These are phyloP conservation scores for Brassica nigra DNA, from an alignment of 345 rosid species.

Conservation along the genomic window DNA sequence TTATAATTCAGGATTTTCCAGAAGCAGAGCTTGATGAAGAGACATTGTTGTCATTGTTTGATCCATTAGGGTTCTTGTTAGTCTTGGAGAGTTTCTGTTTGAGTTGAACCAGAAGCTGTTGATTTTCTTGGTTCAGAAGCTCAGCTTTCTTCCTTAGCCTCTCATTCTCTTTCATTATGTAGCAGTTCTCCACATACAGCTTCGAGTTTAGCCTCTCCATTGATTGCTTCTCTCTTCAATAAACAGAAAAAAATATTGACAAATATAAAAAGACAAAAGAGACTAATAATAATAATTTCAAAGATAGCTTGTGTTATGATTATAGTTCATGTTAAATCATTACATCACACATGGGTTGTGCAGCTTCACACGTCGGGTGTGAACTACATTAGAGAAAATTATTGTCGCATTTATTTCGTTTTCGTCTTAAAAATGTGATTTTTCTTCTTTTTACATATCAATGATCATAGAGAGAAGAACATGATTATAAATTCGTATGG, in stretches of 20 bases:
- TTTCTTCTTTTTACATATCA: constrained; percentile 24
- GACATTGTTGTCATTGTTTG: constrained; percentile 21
- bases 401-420: constrained; percentile 44
- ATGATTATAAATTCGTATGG: constrained; percentile 39
- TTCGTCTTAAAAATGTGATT: constrained; percentile 29
- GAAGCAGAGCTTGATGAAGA: constrained; percentile 37
- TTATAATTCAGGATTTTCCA: background rate
- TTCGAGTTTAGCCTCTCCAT: constrained; percentile 96
- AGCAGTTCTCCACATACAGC: constrained; percentile 74
- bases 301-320: constrained; percentile 43
- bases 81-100: constrained; percentile 66
- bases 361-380: constrained; percentile 42
- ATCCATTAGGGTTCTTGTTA: constrained; percentile 41
- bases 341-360: constrained; percentile 44
- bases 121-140: constrained; percentile 94
- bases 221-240: constrained; percentile 18
- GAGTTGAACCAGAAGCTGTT: constrained; percentile 81
- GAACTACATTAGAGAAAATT: constrained; percentile 23
- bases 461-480: constrained; percentile 39
- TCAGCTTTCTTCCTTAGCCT: constrained; percentile 97
- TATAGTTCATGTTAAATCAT: constrained; percentile 28
- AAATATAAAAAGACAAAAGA: constrained; percentile 11
- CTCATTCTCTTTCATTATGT: constrained; percentile 91
- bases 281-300: constrained; percentile 23
- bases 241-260: constrained; percentile 15